phyloP scores from a whole-genome alignment of 495 filamentous ascomycete genomes.

The Talaromyces ruber region DNA sequence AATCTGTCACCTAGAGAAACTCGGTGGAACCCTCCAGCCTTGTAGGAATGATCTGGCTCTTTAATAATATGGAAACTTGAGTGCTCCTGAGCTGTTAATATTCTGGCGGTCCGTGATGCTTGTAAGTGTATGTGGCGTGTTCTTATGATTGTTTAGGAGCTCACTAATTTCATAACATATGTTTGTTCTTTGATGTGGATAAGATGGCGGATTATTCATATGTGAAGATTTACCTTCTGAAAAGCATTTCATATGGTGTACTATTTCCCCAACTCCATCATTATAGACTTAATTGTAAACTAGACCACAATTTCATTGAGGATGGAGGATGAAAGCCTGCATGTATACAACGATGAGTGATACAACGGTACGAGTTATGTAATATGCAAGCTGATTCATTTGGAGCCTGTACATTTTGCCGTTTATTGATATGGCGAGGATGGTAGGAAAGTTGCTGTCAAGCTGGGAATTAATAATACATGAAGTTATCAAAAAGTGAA shows the following conservation, averaged over 20 bases:
- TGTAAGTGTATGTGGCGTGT: too few species aligned
- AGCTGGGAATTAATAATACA: background rate
- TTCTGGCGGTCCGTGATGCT: too few species aligned
- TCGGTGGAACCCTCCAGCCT: constrained; percentile 72
- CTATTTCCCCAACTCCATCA: too few species aligned
- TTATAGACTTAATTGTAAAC: background rate
- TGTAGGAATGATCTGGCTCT: constrained; percentile 78
- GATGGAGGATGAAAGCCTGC: background rate
- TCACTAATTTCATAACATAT: too few species aligned
- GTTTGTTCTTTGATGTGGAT: too few species aligned
- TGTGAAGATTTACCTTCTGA: too few species aligned
- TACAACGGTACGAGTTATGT: background rate
- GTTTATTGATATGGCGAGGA: background rate
- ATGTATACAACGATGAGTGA: background rate
- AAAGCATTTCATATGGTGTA: too few species aligned
- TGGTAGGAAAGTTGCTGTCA: background rate
- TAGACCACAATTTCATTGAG: background rate
- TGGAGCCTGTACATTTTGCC: background rate
- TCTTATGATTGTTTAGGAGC: too few species aligned
- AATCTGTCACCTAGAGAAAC: constrained; percentile 75
- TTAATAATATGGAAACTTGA: constrained; percentile 52
- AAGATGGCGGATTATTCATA: too few species aligned
- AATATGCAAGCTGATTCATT: background rate
- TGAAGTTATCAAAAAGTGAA: background rate
- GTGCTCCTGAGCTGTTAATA: background rate